Percentiles rank a stretch among this genome's conserved stretches.
phyloP scores from a whole-genome alignment of 306 rosid species.

The Cucumis cinereus region DNA sequence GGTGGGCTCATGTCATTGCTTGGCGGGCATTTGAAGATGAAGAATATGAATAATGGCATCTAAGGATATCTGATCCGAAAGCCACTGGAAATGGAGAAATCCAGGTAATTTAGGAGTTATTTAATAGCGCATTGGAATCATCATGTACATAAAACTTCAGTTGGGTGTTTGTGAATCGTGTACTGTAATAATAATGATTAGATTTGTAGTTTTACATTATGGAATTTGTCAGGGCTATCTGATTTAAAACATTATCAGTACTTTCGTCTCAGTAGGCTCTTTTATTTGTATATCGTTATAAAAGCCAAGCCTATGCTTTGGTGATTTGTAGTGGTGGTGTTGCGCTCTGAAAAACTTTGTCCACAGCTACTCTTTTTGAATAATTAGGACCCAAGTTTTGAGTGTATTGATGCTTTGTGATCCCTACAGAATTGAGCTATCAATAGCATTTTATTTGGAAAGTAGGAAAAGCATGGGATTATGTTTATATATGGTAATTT shows the following conservation, averaged over 20 bases:
- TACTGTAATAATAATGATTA: background rate
- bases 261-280: background rate
- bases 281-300: background rate
- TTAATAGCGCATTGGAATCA: background rate
- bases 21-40: conserved; percentile 45
- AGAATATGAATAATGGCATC: conserved; percentile 9
- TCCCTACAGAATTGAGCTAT: background rate
- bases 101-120: background rate
- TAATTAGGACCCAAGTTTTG: background rate
- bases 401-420: background rate
- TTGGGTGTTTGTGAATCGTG: background rate
- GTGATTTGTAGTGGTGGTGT: background rate
- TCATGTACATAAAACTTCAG: background rate
- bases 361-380: background rate
- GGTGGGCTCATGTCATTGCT: conserved; percentile 57
- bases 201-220: background rate
- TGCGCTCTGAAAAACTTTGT: background rate
- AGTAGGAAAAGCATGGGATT: no score
- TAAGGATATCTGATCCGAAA: background rate
- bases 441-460: no score
- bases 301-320: background rate
- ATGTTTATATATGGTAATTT: no score
- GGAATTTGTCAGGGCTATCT: background rate
- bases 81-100: background rate
- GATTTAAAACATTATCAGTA: background rate